Percentiles rank a stretch among this genome's conserved stretches.
Conservation (phyloP, 306 rosid species). For the Rosa lucieae region DNA sequence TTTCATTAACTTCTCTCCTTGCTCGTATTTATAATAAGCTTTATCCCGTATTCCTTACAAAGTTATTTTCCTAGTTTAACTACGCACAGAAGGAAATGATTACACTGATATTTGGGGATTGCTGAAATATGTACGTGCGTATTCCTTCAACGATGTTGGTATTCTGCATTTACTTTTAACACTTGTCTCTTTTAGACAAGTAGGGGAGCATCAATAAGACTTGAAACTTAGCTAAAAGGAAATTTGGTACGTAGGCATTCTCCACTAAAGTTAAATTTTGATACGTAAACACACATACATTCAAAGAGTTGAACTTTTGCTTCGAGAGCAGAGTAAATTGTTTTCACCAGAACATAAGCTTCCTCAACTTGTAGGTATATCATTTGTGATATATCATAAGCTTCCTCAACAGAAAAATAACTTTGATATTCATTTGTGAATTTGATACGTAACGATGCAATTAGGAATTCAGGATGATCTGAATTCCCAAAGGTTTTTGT, state of each 20-base stretch:
- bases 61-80: too few species aligned
- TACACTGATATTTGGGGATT: slow-evolving; percentile 17
- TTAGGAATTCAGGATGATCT: slow-evolving; percentile 39
- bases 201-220: not conserved
- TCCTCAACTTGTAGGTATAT: not conserved
- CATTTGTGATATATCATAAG: too few species aligned
- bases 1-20: too few species aligned
- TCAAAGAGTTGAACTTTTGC: not conserved
- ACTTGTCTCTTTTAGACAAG: not conserved
- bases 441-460: slow-evolving; percentile 40
- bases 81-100: not conserved
- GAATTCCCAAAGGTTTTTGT: slow-evolving; percentile 27
- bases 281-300: not conserved
- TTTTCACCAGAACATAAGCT: not conserved
- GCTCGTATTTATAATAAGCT: too few species aligned
- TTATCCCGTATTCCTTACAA: too few species aligned
- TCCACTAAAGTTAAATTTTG: not conserved
- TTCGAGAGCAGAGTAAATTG: not conserved
- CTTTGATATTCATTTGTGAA: slow-evolving; percentile 32
- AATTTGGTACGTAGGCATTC: not conserved
- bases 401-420: too few species aligned
- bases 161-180: not conserved
- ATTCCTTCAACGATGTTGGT: not conserved
- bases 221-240: not conserved
- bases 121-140: not conserved